Evolutionary conservation across 257 asterid species (phyloP), one percentile per base, ranked within the genome.

Genomic region (Solanum paucissectum): DNA sequence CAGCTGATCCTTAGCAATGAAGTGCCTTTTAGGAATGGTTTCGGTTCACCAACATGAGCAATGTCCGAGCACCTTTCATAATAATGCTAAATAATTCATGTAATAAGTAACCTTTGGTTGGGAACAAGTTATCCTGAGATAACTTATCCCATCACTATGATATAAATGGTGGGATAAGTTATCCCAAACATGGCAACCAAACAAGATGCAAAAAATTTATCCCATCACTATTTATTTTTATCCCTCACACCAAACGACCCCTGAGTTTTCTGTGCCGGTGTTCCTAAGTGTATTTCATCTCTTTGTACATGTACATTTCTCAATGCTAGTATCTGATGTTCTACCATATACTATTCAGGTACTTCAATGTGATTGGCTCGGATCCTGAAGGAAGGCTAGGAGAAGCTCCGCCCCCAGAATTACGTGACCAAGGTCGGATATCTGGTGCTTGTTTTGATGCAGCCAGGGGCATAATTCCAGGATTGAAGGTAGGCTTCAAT

Each of bases 371-470:
- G 91, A 96, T 96, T 81, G 99, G 99, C 32, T 96, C 98, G 1
- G 99, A 95, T 82, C 99, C 97, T 23, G 98, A 93, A 83, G 98
- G 98, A 76, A 89, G 96, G 87, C 88, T 95, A 9, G 99, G 99
- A 83, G 98, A 96, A 91, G 95, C 98, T 66, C 99, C 99, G n/a
- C 91, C 94, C 18, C 98, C 99, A 14, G 98, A 95, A 88, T 85
- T 96, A 85, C 94, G 99, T 3, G 99, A 96, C 40, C 99, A 96
- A 91, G 99, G 99, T 58, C 92, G 98, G 87, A 96, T 96, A 88
- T 96, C 99, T 3, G 99, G 99, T 36, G 99, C 99, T 89, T 96
- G 98, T 89, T 96, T 96, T 79, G 99, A 96, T 92, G 99, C 99
- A 74, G 99, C 99, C 58, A 91, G 99, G 88, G 98, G 98, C 49